Evolutionary conservation across 23 red algal genomes (phyloP), one percentile per base, ranked within the genome.

Genomic region (Chondrus crispus): DNA sequence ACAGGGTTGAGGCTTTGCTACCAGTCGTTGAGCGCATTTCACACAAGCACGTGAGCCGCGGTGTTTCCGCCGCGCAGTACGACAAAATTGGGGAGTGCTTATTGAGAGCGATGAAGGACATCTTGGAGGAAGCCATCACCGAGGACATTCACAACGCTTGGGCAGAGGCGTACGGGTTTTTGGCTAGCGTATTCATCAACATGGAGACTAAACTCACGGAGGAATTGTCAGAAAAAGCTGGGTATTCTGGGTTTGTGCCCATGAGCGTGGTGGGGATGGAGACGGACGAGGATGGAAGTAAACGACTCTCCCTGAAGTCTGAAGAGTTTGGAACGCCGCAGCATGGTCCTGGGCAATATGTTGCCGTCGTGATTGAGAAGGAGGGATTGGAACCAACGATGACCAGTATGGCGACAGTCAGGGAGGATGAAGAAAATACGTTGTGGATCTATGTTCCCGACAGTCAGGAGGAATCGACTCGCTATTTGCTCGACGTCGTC

Each of bases 21-120:
- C 80, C 90, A 12, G 81, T 74, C 3, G 72, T 93, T 9, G 80
- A 84, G 26, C 80, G 90, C 13, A 93, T 93, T 26, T 68, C 66
- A 0, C 45, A 85, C 29, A 82, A 82, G 32, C 90, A 93, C 68
- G 68, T 93, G n/a, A 74, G 47, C 36, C 90, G 90, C 9, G 81
- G 69, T 28, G 82, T 86, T 4, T 16, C 29, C 16, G 30, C 80
- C 9, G 80, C 37, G 11, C 82, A 86, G 49, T 93, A 93, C 81
- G 81, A 37, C 6, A 68, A 63, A 12, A 66, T 93, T 36, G 81
- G 58, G 5, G 80, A 85, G 70, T 93, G 90, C 39, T 49, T 93
- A 19, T 51, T 93, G 12, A n/a, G n/a, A 35, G 90, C 80, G 5
- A 85, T 93, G 46, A 44, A 86, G 46, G 82, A 85, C 6, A 39